Evolutionary conservation across 305 asterid species (phyloP).

Genomic region (Fraxinus platypoda): DNA sequence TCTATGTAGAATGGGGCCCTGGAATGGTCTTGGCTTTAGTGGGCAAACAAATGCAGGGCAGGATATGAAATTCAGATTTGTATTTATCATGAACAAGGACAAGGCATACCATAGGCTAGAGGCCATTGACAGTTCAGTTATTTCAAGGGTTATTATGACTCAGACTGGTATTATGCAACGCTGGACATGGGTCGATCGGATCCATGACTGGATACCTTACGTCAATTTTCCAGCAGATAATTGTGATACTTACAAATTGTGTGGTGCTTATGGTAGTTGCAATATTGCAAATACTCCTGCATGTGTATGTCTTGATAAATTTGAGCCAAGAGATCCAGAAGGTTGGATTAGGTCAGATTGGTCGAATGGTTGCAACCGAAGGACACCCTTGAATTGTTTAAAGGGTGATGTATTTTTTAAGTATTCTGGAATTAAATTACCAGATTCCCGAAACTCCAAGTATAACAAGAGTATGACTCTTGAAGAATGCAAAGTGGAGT

Average conservation of each 20-base stretch:
- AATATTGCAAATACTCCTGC: constrained; percentile 18
- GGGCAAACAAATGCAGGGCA: not conserved
- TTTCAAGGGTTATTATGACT: not conserved
- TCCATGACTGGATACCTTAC: constrained; percentile 7
- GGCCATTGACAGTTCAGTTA: not conserved
- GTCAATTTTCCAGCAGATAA: not conserved
- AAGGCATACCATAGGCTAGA: not conserved
- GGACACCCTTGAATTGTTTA: constrained; percentile 2
- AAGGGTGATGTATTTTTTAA: constrained; percentile 16
- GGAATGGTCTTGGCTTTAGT: not conserved
- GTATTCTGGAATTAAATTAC: constrained; percentile 8
- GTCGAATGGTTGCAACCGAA: constrained; percentile 17
- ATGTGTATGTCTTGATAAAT: constrained; percentile 11
- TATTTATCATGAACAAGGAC: not conserved
- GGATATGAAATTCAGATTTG: not conserved
- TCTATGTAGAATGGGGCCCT: not conserved
- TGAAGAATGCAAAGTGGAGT: constrained; percentile 12
- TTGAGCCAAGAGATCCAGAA: not conserved
- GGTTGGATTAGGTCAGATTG: constrained; percentile 15
- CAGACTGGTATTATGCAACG: not conserved
- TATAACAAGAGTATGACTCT: not conserved
- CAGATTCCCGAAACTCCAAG: constrained; percentile 3
- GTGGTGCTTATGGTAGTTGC: constrained; percentile 25
- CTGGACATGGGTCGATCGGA: constrained; percentile 12
- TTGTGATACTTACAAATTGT: constrained; percentile 18